phyloP scores from a whole-genome alignment of 495 filamentous ascomycete species.

The Lepidopterella palustris region DNA sequence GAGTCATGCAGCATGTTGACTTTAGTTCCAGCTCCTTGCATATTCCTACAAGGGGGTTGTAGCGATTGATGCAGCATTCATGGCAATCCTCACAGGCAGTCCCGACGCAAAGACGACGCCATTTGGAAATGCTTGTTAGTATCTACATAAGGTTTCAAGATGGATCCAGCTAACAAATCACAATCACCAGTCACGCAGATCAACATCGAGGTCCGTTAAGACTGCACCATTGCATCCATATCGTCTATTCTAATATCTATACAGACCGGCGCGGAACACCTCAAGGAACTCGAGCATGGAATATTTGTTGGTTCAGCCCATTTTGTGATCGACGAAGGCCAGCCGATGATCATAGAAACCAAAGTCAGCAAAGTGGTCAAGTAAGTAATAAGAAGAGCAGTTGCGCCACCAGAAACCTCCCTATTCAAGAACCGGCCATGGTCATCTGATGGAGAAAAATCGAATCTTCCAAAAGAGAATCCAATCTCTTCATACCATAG shows the following conservation, averaged over 20 bases:
- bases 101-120: slow-evolving; percentile 46
- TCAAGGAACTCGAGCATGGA: slow-evolving; percentile 48
- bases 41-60: slow-evolving; percentile 9
- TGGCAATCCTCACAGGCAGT: slow-evolving; percentile 38
- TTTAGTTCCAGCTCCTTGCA: slow-evolving; percentile 1
- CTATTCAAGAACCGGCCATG: too few species aligned
- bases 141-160: slow-evolving; percentile 38
- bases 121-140: slow-evolving; percentile 49
- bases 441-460: too few species aligned
- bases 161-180: not conserved
- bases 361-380: slow-evolving; percentile 49
- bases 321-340: slow-evolving; percentile 49
- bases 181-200: not conserved
- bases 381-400: not conserved
- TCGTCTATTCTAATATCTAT: not conserved
- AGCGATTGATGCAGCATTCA: not conserved
- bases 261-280: slow-evolving; percentile 42
- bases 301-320: slow-evolving; percentile 50
- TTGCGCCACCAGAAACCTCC: too few species aligned
- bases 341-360: slow-evolving; percentile 52
- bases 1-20: not conserved
- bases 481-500: too few species aligned
- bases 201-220: not conserved
- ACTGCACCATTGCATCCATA: not conserved
- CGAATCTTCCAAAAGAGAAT: not conserved